Percentiles rank a stretch among this genome's conserved stretches.
Evolutionary conservation across 257 asterid species (phyloP).

Genomic region (Eustoma russellianum): DNA sequence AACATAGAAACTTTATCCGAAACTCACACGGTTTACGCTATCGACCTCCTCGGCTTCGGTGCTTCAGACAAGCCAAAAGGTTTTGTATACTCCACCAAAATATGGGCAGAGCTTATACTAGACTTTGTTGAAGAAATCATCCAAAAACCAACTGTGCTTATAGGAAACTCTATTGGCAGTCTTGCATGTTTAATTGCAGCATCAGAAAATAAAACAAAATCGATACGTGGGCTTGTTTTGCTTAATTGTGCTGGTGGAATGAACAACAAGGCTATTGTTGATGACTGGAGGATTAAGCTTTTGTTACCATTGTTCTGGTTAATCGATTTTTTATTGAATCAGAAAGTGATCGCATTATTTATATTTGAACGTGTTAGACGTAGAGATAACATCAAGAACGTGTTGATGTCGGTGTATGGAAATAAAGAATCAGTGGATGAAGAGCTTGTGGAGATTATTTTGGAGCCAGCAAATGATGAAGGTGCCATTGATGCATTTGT

Average conservation of each 20-base stretch:
- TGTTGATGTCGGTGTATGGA: constrained; percentile 58
- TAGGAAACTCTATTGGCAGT: constrained; percentile 95
- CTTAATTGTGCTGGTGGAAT: constrained; percentile 92
- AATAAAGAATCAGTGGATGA: constrained; percentile 80
- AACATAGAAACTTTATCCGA: constrained; percentile 61
- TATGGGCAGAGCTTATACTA: constrained; percentile 78
- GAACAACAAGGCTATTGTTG: constrained; percentile 97
- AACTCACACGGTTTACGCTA: constrained; percentile 54
- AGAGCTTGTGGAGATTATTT: constrained; percentile 81
- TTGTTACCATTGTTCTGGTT: constrained; percentile 68
- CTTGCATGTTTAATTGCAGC: constrained; percentile 96
- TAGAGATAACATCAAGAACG: constrained; percentile 61
- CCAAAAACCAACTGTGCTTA: constrained; percentile 60
- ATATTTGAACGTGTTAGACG: constrained; percentile 52
- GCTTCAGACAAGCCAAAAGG: constrained; percentile 90
- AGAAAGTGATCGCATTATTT: constrained; percentile 49
- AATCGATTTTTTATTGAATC: constrained; percentile 71
- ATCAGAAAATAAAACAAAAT: constrained; percentile 42
- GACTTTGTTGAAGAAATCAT: constrained; percentile 65
- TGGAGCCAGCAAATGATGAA: constrained; percentile 65
- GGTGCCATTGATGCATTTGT: constrained; percentile 98
- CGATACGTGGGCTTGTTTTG: constrained; percentile 70
- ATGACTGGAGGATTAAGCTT: constrained; percentile 92
- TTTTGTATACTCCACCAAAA: constrained; percentile 67
- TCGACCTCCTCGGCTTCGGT: constrained; percentile 95